Evolutionary conservation across 345 rosid species (phyloP).

Genomic region (Gossypium sturtianum): DNA sequence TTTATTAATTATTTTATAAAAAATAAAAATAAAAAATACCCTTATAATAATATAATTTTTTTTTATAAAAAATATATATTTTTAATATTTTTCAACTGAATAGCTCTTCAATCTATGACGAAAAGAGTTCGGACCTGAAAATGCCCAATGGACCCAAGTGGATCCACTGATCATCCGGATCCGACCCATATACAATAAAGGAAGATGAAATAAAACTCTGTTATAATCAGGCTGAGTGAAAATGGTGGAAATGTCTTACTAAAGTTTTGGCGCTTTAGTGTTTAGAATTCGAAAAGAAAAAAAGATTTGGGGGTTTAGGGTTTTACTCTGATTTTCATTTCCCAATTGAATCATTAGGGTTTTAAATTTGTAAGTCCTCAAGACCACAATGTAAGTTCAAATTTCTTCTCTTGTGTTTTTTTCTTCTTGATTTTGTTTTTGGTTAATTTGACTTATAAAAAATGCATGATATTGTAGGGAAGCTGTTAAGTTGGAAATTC

Average conservation of each 20-base stretch:
- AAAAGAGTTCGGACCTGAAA: too few relatives aligned
- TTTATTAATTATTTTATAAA: too few relatives aligned
- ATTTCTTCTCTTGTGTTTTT: not conserved
- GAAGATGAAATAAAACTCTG: not conserved
- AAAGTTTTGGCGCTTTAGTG: not conserved
- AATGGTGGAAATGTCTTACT: not conserved
- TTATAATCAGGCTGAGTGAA: not conserved
- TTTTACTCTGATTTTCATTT: not conserved
- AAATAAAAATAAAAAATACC: too few relatives aligned
- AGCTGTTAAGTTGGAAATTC: conserved; percentile 51
- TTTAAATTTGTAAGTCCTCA: not conserved
- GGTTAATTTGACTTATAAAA: not conserved
- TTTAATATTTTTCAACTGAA: too few relatives aligned
- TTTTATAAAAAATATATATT: too few relatives aligned
- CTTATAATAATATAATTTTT: too few relatives aligned
- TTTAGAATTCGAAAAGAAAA: not conserved
- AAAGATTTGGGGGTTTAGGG: not conserved
- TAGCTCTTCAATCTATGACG: too few relatives aligned
- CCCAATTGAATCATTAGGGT: not conserved
- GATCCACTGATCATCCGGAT: not conserved
- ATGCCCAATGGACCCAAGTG: not conserved
- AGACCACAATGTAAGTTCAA: conserved; percentile 4
- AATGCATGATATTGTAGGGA: conserved; percentile 39
- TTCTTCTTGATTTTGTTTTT: not conserved
- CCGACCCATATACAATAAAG: not conserved